Percentiles rank a stretch among this genome's conserved stretches.
phyloP scores from a whole-genome alignment of 2,329 filamentous ascomycete species.

The Pyrenochaeta sp. region DNA sequence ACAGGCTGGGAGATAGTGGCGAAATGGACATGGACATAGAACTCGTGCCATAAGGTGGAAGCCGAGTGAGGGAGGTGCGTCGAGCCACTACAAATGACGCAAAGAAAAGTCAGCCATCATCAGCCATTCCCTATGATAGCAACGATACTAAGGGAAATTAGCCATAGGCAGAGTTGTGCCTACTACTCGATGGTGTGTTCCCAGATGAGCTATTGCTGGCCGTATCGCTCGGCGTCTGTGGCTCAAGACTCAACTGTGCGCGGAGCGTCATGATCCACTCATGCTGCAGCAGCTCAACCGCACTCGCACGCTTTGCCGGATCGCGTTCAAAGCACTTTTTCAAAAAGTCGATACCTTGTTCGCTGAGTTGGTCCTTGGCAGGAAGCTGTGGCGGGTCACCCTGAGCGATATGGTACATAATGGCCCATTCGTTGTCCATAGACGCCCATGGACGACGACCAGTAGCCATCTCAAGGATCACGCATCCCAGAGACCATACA shows the following conservation, averaged over 20 bases:
- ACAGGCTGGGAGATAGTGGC: neutral
- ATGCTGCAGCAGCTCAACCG: constrained; percentile 89
- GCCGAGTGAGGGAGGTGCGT: constrained; percentile 7
- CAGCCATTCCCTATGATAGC: neutral
- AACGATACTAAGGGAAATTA: constrained; percentile 13
- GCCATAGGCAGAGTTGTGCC: constrained; percentile 47
- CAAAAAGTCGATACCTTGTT: constrained; percentile 86
- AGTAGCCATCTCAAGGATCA: constrained; percentile 97
- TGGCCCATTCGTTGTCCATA: constrained; percentile 98
- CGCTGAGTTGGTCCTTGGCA: constrained; percentile 81
- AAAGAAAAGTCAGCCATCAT: constrained; percentile 12
- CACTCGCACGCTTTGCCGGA: constrained; percentile 78
- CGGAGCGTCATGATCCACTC: constrained; percentile 76
- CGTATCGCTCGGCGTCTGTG: constrained; percentile 53
- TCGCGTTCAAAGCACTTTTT: constrained; percentile 86
- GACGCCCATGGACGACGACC: constrained; percentile 93
- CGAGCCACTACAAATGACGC: constrained; percentile 7
- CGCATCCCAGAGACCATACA: constrained; percentile 95
- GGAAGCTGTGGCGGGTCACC: constrained; percentile 92
- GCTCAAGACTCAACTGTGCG: constrained; percentile 57
- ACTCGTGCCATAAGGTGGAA: neutral
- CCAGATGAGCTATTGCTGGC: constrained; percentile 19
- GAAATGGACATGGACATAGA: neutral
- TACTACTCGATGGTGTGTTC: constrained; percentile 30
- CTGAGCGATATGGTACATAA: constrained; percentile 99